Evolutionary conservation across 805 yeast genomes (phyloP).

Genomic region (Suhomyces sp.): DNA sequence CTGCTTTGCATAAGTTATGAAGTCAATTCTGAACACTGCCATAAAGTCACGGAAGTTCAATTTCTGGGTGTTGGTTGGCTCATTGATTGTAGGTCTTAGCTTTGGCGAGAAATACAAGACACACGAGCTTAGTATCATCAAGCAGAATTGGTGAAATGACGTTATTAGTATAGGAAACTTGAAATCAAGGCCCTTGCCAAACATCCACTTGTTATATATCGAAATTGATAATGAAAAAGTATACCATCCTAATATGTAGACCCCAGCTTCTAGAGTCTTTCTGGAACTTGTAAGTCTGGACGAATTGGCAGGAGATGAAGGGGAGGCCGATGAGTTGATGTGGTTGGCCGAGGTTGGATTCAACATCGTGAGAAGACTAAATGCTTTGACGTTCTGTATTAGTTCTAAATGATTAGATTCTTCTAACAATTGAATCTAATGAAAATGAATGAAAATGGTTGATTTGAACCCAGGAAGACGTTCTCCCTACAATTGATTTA

Average conservation of each 20-base stretch:
- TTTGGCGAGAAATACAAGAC: conserved; percentile 46
- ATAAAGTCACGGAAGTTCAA: conserved; percentile 13
- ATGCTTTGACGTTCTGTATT: not conserved
- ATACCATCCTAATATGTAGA: conserved; percentile 62
- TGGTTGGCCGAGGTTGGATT: not conserved
- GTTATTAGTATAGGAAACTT: conserved; percentile 84
- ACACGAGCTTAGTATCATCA: conserved; percentile 51
- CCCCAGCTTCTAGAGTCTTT: conserved; percentile 16
- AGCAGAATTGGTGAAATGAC: conserved; percentile 74
- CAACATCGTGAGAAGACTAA: not conserved
- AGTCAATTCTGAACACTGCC: conserved; percentile 19
- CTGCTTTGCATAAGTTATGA: conserved; percentile 40
- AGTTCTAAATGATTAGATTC: not conserved
- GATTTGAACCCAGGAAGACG: not conserved
- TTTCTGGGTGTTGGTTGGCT: not conserved
- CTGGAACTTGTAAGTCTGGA: not conserved
- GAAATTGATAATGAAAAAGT: conserved; percentile 65
- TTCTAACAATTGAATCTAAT: not conserved
- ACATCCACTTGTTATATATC: conserved; percentile 96
- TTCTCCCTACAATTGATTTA: not conserved
- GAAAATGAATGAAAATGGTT: not conserved
- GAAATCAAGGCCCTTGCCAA: conserved; percentile 71
- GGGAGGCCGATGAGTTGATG: not conserved
- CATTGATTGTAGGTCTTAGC: conserved; percentile 39
- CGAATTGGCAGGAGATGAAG: not conserved